These are phyloP conservation scores for Rhododendron griersonianum DNA, from an alignment of 148 eudicot genomes.

Conservation along the genomic window DNA sequence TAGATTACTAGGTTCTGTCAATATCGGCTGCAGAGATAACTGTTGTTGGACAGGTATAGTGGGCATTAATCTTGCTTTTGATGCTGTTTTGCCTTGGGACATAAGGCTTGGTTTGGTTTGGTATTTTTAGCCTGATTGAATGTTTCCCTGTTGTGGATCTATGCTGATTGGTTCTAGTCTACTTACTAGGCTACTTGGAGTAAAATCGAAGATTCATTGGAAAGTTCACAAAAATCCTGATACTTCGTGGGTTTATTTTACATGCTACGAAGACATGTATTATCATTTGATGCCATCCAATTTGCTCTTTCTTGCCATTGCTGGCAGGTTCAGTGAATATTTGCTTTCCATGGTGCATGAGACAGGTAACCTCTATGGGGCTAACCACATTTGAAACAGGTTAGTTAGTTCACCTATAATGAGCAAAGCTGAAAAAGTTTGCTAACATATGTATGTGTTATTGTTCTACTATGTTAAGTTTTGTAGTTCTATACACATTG, in stretches of 20 bases:
- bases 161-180: background rate
- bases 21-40: background rate
- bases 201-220: background rate
- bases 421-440: background rate
- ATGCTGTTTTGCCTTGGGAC: background rate
- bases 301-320: background rate
- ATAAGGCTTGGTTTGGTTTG: no score
- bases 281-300: background rate
- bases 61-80: background rate
- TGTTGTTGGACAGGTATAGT: background rate
- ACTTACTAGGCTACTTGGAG: background rate
- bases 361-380: background rate
- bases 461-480: background rate
- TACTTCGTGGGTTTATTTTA: slow-evolving; percentile 7
- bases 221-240: background rate
- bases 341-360: background rate
- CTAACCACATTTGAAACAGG: background rate
- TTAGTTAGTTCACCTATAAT: background rate
- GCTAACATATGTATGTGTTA: background rate
- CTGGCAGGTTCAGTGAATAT: background rate
- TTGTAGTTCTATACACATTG: background rate
- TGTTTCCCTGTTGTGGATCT: background rate
- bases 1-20: background rate
- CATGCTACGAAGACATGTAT: background rate
- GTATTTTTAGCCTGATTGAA: background rate